phyloP scores from a whole-genome alignment of 129 eudicot species.

The Scalesia atractyloides region DNA sequence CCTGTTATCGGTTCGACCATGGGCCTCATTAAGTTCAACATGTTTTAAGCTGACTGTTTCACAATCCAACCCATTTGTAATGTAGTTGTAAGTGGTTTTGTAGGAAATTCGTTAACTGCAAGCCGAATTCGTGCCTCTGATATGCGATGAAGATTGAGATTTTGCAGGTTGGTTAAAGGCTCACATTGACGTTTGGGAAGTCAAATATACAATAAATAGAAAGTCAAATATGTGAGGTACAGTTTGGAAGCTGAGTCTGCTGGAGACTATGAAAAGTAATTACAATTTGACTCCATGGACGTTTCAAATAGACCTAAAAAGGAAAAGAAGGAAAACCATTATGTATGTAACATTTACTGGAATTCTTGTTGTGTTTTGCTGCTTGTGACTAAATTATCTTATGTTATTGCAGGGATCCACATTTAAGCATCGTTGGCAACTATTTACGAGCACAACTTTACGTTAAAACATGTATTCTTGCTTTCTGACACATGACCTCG shows the following conservation, averaged over 20 bases:
- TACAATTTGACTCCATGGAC: conserved; percentile 59
- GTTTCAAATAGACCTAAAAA: conserved; percentile 64
- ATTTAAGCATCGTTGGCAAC: conserved; percentile 67
- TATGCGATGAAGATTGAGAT: conserved; percentile 44
- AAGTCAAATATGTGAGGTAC: neutral
- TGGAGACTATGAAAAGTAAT: conserved; percentile 61
- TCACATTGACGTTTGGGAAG: no score
- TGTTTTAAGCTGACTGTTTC: neutral
- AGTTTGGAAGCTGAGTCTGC: conserved; percentile 68
- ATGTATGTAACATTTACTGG: conserved; percentile 45
- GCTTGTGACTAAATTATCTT: neutral
- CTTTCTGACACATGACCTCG: conserved; percentile 52
- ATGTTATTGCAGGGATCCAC: conserved; percentile 48
- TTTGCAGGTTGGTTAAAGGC: conserved; percentile 16
- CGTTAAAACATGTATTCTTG: conserved; percentile 36
- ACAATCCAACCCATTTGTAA: conserved; percentile 11
- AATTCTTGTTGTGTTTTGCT: neutral
- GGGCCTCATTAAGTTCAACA: conserved; percentile 12
- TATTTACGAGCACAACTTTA: no score
- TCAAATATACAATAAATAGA: no score
- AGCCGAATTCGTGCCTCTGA: conserved; percentile 15
- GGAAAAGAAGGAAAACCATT: conserved; percentile 75
- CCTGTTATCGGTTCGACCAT: neutral
- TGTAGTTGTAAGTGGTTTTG: conserved; percentile 34
- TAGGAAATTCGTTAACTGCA: conserved; percentile 36